Percentiles rank a stretch among this genome's conserved stretches.
These are phyloP conservation scores for Chaetomiaceae sp. DNA, from an alignment of 2,329 filamentous ascomycete species.

Conservation along the genomic window DNA sequence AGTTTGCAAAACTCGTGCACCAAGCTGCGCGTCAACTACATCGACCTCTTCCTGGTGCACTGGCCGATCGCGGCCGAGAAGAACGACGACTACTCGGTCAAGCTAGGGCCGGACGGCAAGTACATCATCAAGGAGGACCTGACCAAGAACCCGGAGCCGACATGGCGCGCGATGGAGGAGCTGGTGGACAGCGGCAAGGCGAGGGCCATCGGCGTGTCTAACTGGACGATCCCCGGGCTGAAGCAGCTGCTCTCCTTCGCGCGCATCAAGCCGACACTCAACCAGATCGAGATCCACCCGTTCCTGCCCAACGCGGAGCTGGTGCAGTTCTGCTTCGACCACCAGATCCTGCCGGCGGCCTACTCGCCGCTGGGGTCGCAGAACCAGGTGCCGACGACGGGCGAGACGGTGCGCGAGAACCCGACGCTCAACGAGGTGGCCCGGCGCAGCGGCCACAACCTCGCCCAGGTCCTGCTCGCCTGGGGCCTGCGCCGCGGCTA, in stretches of 20 bases:
- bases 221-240: conserved; percentile 50
- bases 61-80: conserved; percentile 43
- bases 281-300: conserved; percentile 46
- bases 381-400: conserved; percentile 62
- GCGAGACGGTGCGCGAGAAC: conserved; percentile 59
- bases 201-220: conserved; percentile 53
- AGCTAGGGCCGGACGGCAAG: conserved; percentile 41
- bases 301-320: conserved; percentile 44
- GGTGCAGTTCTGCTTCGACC: conserved; percentile 45
- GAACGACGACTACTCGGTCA: conserved; percentile 36
- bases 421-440: conserved; percentile 53
- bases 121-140: conserved; percentile 50
- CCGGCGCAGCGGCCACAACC: conserved; percentile 48
- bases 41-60: conserved; percentile 55
- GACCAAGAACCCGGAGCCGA: conserved; percentile 57
- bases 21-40: conserved; percentile 46
- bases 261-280: conserved; percentile 43
- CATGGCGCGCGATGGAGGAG: conserved; percentile 57
- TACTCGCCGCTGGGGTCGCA: conserved; percentile 55
- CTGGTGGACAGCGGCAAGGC: conserved; percentile 49
- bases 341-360: conserved; percentile 46
- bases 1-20: conserved; percentile 46
- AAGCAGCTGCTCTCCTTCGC: conserved; percentile 44
- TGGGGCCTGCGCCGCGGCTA: conserved; percentile 63
- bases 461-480: conserved; percentile 56